Evolutionary conservation across 805 yeast genomes (phyloP).

Genomic region (Candida krabiensis): DNA sequence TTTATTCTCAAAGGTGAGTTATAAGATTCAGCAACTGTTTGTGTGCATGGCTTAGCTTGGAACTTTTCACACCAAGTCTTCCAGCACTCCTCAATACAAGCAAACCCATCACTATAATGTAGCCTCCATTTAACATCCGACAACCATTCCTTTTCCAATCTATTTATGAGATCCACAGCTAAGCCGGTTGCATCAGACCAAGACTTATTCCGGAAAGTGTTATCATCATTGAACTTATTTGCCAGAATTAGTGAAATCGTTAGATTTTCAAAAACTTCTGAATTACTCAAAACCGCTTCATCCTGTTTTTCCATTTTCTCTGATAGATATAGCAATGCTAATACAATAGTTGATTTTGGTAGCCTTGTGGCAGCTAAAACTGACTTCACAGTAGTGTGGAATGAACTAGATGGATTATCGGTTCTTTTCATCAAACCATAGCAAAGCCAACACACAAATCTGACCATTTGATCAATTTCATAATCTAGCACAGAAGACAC

Average conservation of each 20-base stretch:
- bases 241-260: slow-evolving; percentile 77
- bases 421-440: slow-evolving; percentile 63
- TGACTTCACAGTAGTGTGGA: slow-evolving; percentile 58
- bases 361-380: slow-evolving; percentile 85
- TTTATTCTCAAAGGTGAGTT: slow-evolving; percentile 8
- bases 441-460: slow-evolving; percentile 73
- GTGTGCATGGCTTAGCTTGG: slow-evolving; percentile 10
- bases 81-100: slow-evolving; percentile 38
- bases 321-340: slow-evolving; percentile 77
- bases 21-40: neutral
- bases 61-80: slow-evolving; percentile 36
- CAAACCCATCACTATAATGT: slow-evolving; percentile 31
- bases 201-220: slow-evolving; percentile 90
- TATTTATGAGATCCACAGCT: slow-evolving; percentile 56
- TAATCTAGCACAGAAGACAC: slow-evolving; percentile 78
- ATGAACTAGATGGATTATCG: slow-evolving; percentile 45
- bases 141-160: slow-evolving; percentile 60
- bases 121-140: slow-evolving; percentile 30
- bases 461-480: slow-evolving; percentile 74
- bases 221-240: slow-evolving; percentile 94
- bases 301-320: slow-evolving; percentile 46
- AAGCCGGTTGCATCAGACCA: slow-evolving; percentile 97
- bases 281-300: slow-evolving; percentile 29
- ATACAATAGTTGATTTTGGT: slow-evolving; percentile 76
- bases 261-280: slow-evolving; percentile 52